Evolutionary conservation across 345 rosid genomes (phyloP).

Genomic region (Erucastrum elatum): DNA sequence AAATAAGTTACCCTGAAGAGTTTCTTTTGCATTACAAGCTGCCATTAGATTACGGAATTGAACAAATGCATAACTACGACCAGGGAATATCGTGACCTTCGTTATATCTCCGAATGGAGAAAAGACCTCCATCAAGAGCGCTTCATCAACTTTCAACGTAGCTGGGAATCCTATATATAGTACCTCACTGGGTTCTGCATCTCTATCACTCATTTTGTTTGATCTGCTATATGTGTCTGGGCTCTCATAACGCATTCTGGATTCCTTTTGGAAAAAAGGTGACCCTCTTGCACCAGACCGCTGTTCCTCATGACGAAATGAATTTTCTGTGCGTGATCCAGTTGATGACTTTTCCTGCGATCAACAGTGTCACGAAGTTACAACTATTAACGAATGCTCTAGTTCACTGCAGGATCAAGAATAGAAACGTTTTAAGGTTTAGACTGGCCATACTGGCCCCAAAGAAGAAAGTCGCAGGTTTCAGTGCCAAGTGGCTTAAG

Average conservation of each 20-base stretch:
- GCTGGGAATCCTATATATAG: slow-evolving; percentile 94
- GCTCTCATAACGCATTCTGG: slow-evolving; percentile 58
- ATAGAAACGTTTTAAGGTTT: background rate
- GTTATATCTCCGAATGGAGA: slow-evolving; percentile 88
- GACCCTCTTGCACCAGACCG: slow-evolving; percentile 53
- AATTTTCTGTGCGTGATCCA: slow-evolving; percentile 57
- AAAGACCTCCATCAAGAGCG: slow-evolving; percentile 70
- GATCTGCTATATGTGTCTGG: slow-evolving; percentile 61
- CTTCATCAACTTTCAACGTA: slow-evolving; percentile 74
- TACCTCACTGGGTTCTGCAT: slow-evolving; percentile 87
- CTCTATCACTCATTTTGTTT: slow-evolving; percentile 53
- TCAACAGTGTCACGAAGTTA: slow-evolving; percentile 49
- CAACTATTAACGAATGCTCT: slow-evolving; percentile 33
- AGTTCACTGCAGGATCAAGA: slow-evolving; percentile 18
- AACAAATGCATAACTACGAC: slow-evolving; percentile 97
- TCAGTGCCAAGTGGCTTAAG: too few relatives aligned
- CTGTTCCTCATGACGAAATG: slow-evolving; percentile 58
- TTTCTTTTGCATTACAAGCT: slow-evolving; percentile 88
- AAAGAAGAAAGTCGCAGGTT: too few relatives aligned
- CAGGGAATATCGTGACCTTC: slow-evolving; percentile 81
- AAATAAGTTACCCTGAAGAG: slow-evolving; percentile 89
- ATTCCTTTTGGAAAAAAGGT: slow-evolving; percentile 65
- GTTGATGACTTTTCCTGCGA: slow-evolving; percentile 77
- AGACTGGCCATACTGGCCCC: too few relatives aligned
- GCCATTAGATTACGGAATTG: slow-evolving; percentile 58